These are phyloP conservation scores for Insectozyma bohioensis DNA, from an alignment of 1,139 yeast genomes.

Conservation along the genomic window DNA sequence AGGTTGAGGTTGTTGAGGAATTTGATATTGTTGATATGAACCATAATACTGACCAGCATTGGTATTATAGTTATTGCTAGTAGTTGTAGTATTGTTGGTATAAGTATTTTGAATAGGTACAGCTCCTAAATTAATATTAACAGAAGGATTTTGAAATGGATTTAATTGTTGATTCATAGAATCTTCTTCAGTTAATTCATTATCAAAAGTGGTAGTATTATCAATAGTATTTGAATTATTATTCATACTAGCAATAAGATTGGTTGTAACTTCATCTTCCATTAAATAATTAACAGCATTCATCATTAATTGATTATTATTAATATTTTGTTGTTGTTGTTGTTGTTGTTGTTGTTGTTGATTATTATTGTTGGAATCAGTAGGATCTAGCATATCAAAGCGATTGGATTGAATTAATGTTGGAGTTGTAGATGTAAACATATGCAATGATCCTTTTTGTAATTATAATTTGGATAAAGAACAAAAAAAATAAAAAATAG, in stretches of 20 bases:
- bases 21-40: conserved; percentile 2
- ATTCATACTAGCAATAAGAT: not conserved
- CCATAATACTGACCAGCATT: conserved; percentile 20
- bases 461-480: not conserved
- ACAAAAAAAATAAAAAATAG: conserved; percentile 1
- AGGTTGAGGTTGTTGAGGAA: conserved; percentile 5
- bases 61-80: conserved; percentile 7
- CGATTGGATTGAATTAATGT: conserved; percentile 15
- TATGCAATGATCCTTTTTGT: conserved; percentile 5
- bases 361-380: conserved; percentile 16
- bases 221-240: not conserved
- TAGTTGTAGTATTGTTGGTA: conserved; percentile 1
- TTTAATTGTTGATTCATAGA: not conserved
- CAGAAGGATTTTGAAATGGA: conserved; percentile 6
- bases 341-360: conserved; percentile 4
- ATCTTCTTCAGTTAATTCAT: not conserved
- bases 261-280: conserved; percentile 13
- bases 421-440: conserved; percentile 15
- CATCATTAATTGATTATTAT: conserved; percentile 3
- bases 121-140: conserved; percentile 12
- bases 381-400: conserved; percentile 23
- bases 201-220: not conserved
- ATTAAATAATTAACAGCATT: conserved; percentile 8
- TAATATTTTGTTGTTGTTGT: not conserved
- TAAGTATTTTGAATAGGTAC: conserved; percentile 2